Conservation (phyloP, 345 rosid genomes). For the Noccaea bulbosa region DNA sequence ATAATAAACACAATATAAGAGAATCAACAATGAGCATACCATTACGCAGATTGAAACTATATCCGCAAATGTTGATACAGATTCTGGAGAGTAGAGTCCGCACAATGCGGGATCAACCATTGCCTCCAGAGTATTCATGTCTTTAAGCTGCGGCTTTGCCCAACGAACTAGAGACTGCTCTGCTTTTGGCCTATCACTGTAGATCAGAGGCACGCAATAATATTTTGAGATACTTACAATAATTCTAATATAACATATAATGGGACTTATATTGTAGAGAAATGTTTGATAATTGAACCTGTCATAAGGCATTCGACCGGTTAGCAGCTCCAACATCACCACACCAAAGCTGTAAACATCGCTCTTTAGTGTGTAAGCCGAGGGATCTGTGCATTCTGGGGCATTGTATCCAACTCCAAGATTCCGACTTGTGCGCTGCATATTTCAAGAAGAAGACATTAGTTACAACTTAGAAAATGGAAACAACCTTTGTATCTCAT, state of each 20-base stretch:
- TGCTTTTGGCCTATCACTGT: slow-evolving; percentile 63
- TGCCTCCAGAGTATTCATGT: slow-evolving; percentile 59
- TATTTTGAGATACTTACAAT: slow-evolving; percentile 11
- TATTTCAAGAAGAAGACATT: slow-evolving; percentile 9
- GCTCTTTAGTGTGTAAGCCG: slow-evolving; percentile 80
- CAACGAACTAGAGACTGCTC: slow-evolving; percentile 84
- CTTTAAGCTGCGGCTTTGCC: slow-evolving; percentile 81
- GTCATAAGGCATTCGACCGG: slow-evolving; percentile 86
- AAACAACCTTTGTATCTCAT: not conserved
- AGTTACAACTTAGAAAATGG: not conserved
- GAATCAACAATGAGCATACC: slow-evolving; percentile 45
- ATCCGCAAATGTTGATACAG: slow-evolving; percentile 80
- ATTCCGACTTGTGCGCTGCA: slow-evolving; percentile 85
- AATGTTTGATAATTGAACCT: slow-evolving; percentile 46
- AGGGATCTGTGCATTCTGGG: slow-evolving; percentile 81
- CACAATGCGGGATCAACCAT: slow-evolving; percentile 94
- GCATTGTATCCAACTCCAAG: slow-evolving; percentile 91
- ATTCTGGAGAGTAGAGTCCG: slow-evolving; percentile 83
- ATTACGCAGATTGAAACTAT: slow-evolving; percentile 80
- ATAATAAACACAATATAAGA: not conserved
- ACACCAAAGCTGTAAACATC: slow-evolving; percentile 94
- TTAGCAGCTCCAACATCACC: slow-evolving; percentile 88
- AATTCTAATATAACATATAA: not conserved
- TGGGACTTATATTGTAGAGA: not conserved
- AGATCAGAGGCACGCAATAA: slow-evolving; percentile 14